Conservation (phyloP, 2,329 filamentous ascomycete genomes). For the Diaporthe sp. region DNA sequence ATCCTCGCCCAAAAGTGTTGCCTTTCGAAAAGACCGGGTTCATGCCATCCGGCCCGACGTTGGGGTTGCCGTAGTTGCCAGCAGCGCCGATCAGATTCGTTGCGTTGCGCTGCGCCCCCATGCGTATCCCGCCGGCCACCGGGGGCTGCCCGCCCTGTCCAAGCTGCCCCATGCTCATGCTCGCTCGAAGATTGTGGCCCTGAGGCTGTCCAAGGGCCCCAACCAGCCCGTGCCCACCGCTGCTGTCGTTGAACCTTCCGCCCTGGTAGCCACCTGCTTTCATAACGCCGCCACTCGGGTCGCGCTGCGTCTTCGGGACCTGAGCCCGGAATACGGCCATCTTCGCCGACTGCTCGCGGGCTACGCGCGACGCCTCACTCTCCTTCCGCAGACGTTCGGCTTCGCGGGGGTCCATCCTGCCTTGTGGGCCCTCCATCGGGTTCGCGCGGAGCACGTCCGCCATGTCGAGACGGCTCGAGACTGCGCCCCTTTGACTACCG, state of each 20-base stretch:
- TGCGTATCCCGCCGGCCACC: constrained; percentile 13
- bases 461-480: constrained; percentile 65
- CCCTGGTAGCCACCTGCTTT: constrained; percentile 63
- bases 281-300: constrained; percentile 48
- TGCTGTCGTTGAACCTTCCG: constrained; percentile 68
- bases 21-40: constrained; percentile 37
- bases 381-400: constrained; percentile 58
- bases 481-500: constrained; percentile 46
- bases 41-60: constrained; percentile 35
- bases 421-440: constrained; percentile 53
- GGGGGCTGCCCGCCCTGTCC: constrained; percentile 21
- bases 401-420: constrained; percentile 54
- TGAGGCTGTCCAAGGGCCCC: constrained; percentile 25
- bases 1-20: constrained; percentile 38
- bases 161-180: constrained; percentile 43
- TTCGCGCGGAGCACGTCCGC: constrained; percentile 69
- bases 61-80: constrained; percentile 38
- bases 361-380: constrained; percentile 57
- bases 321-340: constrained; percentile 63
- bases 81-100: constrained; percentile 40
- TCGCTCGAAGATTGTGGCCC: constrained; percentile 42
- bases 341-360: constrained; percentile 61
- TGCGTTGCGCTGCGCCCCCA: constrained; percentile 10
- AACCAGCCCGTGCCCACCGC: constrained; percentile 52
- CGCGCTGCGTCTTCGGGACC: constrained; percentile 60